Evolutionary conservation across 192 early-diverging fungal species (phyloP), one percentile per base, ranked within the genome.

Genomic region (Linnemannia zychae): DNA sequence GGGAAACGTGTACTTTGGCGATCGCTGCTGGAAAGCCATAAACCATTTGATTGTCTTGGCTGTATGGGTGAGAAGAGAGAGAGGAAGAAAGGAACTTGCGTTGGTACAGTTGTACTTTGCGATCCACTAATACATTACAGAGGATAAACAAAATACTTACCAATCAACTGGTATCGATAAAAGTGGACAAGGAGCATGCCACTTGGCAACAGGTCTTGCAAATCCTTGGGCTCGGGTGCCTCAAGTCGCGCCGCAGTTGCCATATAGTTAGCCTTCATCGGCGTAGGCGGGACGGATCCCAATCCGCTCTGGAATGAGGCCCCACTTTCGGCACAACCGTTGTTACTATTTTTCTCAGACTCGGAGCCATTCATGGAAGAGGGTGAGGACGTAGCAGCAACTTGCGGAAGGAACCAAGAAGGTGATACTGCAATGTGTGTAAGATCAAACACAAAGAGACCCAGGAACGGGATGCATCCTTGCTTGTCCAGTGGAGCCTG

Each of bases 21-120:
- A 24, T 28, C 77, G 36, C 33, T 52, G 72, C 17, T 84, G 82
- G 31, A 84, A 84, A 0, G 82, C 82, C 65, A 79, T 33, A 38
- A 84, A 84, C 82, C 82, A 84, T 37, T 84, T 84, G 48, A 84
- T 71, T 20, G 82, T 84, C 60, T 84, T 84, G 72, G 82, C 82
- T 84, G 48, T 69, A 37, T 48, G 0, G n/a, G 33, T 15, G 9
- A 31, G 31, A 31, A 28, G 28, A 15, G 18, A n/a, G n/a, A 31
- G 13, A 3, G 24, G 24, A 52, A 31, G 18, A 52, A 15, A 22
- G 22, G n/a, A 28, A 15, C 22, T 13, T 12, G 3, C 0, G 24
- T 28, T 37, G 22, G n/a, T n/a, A n/a, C n/a, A n/a, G n/a, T n/a
- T n/a, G n/a, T n/a, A n/a, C n/a, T n/a, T n/a, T n/a, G n/a, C n/a